Conservation (phyloP, 768 basidiomycete species). For the Tubosaeta sp. region DNA sequence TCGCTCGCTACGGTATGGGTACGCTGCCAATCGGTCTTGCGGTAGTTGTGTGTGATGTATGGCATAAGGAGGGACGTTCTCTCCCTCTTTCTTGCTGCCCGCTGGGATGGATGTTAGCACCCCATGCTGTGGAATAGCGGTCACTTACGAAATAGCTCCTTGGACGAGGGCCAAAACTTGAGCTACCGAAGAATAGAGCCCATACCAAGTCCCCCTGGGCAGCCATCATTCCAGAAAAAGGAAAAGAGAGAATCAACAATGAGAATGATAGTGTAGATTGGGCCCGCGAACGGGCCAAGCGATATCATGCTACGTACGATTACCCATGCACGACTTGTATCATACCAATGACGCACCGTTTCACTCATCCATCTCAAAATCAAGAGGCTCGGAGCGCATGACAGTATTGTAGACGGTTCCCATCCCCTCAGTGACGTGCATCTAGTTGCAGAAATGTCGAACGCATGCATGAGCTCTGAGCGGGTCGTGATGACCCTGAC, state of each 20-base stretch:
- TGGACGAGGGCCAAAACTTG: no score
- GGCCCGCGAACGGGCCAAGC: constrained; percentile 76
- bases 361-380: constrained; percentile 71
- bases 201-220: constrained; percentile 72
- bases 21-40: no score
- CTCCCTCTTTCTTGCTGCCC: no score
- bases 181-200: no score
- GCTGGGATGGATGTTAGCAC: no score
- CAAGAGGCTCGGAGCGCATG: constrained; percentile 53
- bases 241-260: constrained; percentile 64
- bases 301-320: constrained; percentile 56
- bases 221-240: constrained; percentile 78
- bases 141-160: no score
- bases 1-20: no score
- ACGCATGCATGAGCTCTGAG: constrained; percentile 71
- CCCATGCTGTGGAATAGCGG: no score
- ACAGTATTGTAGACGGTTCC: constrained; percentile 79
- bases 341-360: constrained; percentile 46
- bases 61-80: no score
- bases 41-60: no score
- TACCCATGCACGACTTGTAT: background rate
- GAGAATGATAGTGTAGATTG: constrained; percentile 84
- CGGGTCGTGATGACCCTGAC: constrained; percentile 68
- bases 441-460: constrained; percentile 85
- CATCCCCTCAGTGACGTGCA: constrained; percentile 69